phyloP scores from a whole-genome alignment of 2,329 filamentous ascomycete species.

The Alternaria alternata region DNA sequence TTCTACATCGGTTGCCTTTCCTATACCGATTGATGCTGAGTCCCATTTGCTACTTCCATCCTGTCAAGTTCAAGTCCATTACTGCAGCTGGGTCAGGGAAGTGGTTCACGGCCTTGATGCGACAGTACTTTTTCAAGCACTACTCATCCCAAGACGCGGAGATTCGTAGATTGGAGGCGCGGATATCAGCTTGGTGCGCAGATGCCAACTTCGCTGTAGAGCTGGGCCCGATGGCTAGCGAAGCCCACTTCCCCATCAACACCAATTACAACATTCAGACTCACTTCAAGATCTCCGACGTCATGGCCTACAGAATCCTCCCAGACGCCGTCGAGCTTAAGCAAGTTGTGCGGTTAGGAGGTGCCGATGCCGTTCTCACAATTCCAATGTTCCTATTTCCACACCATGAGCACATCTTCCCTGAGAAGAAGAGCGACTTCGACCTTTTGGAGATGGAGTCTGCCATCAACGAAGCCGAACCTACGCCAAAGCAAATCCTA shows the following conservation, averaged over 20 bases:
- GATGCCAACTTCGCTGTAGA: slow-evolving; percentile 63
- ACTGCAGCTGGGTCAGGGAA: slow-evolving; percentile 60
- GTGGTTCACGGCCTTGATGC: slow-evolving; percentile 59
- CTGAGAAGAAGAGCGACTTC: slow-evolving; percentile 49
- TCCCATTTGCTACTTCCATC: slow-evolving; percentile 62
- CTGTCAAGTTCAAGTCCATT: slow-evolving; percentile 60
- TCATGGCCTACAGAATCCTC: slow-evolving; percentile 60
- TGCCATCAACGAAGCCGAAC: slow-evolving; percentile 54
- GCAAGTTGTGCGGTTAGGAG: slow-evolving; percentile 61
- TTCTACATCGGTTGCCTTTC: slow-evolving; percentile 61
- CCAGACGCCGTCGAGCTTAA: slow-evolving; percentile 54
- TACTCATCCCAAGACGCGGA: slow-evolving; percentile 56
- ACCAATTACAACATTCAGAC: slow-evolving; percentile 59
- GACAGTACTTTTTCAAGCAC: slow-evolving; percentile 60
- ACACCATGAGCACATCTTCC: slow-evolving; percentile 64
- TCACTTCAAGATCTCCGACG: slow-evolving; percentile 56
- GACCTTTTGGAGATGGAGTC: slow-evolving; percentile 46
- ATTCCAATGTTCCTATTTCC: slow-evolving; percentile 62
- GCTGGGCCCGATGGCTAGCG: slow-evolving; percentile 55
- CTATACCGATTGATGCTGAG: slow-evolving; percentile 59
- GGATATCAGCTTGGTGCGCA: slow-evolving; percentile 60
- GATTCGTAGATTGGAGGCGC: slow-evolving; percentile 56
- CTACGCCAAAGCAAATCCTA: slow-evolving; percentile 55
- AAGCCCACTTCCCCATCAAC: slow-evolving; percentile 59
- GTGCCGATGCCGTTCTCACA: slow-evolving; percentile 59